phyloP scores from a whole-genome alignment of 331 rosid species.

The Pyrus hybrid region DNA sequence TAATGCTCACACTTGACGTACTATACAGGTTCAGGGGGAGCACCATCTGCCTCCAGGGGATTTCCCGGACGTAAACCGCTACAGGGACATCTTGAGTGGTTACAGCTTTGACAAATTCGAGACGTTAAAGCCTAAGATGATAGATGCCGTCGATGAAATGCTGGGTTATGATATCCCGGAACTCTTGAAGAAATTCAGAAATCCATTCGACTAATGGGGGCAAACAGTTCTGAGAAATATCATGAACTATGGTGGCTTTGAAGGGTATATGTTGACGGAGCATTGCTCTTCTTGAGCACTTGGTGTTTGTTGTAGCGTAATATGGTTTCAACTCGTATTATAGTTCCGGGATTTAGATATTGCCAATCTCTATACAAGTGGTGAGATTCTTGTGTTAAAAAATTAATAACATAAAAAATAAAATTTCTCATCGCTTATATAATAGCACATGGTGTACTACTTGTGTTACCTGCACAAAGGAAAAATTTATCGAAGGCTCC shows the following conservation, averaged over 20 bases:
- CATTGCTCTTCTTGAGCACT: not conserved
- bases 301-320: not conserved
- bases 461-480: too few relatives aligned
- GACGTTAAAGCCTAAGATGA: conserved; percentile 71
- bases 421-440: too few relatives aligned
- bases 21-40: conserved; percentile 68
- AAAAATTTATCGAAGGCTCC: too few relatives aligned
- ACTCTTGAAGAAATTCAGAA: conserved; percentile 67
- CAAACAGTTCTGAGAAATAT: not conserved
- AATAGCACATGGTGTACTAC: too few relatives aligned
- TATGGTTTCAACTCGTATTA: not conserved
- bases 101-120: conserved; percentile 70
- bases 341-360: not conserved
- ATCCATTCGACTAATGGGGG: conserved; percentile 49
- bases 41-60: conserved; percentile 82
- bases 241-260: not conserved
- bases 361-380: not conserved
- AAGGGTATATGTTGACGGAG: not conserved
- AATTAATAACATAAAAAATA: too few relatives aligned
- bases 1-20: not conserved
- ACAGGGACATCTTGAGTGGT: conserved; percentile 51
- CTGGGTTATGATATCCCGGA: conserved; percentile 79
- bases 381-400: too few relatives aligned
- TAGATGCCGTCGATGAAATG: conserved; percentile 82
- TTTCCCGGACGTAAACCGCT: conserved; percentile 70